These are phyloP conservation scores for Alternaria sp. DNA, from an alignment of 2,329 filamentous ascomycete genomes.

Conservation along the genomic window DNA sequence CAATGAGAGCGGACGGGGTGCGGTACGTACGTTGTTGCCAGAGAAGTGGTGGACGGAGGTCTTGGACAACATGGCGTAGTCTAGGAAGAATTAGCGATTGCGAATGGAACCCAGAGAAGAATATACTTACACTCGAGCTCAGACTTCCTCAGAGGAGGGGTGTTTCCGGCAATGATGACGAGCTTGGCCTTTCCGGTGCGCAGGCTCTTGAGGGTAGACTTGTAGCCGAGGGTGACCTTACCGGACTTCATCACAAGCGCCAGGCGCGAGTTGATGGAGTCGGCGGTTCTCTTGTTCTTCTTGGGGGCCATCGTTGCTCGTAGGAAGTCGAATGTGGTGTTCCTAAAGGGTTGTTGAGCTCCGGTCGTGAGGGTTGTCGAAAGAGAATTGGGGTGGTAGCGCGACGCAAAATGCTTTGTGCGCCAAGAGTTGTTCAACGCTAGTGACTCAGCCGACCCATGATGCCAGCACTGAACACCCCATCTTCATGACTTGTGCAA, in stretches of 20 bases:
- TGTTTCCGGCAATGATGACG: conserved; percentile 94
- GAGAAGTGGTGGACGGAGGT: conserved; percentile 86
- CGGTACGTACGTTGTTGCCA: conserved; percentile 93
- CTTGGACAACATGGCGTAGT: conserved; percentile 23
- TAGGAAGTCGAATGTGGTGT: conserved; percentile 37
- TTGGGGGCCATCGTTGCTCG: conserved; percentile 70
- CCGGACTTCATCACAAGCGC: conserved; percentile 73
- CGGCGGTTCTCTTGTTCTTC: conserved; percentile 83
- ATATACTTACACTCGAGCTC: conserved; percentile 81
- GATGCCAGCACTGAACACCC: background rate
- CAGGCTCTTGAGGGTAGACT: conserved; percentile 84
- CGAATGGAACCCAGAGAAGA: conserved; percentile 51
- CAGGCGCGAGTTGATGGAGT: conserved; percentile 73
- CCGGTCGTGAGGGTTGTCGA: conserved; percentile 31
- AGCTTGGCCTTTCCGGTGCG: conserved; percentile 98
- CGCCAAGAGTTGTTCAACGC: conserved; percentile 23
- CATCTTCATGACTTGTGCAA: background rate
- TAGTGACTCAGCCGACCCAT: background rate
- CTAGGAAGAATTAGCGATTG: background rate
- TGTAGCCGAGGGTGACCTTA: conserved; percentile 90
- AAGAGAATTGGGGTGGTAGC: background rate
- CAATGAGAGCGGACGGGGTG: conserved; percentile 40
- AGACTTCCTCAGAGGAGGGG: conserved; percentile 94
- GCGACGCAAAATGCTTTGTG: conserved; percentile 18
- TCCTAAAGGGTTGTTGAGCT: conserved; percentile 44